These are phyloP conservation scores for Phaeophleospora eucalypticola DNA, from an alignment of 2,329 filamentous ascomycete genomes.

Conservation along the genomic window DNA sequence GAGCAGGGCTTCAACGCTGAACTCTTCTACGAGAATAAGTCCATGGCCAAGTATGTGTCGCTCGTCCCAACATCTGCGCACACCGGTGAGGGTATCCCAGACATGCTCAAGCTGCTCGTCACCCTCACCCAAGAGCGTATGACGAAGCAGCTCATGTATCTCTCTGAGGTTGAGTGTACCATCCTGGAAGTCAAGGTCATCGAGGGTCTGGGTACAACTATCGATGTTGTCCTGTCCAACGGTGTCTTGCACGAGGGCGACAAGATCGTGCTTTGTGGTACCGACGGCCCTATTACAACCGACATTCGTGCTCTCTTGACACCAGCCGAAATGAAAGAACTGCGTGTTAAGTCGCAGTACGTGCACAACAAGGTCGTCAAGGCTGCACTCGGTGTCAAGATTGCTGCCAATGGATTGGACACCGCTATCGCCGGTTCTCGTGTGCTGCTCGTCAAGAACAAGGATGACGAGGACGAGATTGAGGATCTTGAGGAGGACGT, in stretches of 20 bases:
- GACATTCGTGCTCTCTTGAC: constrained; percentile 94
- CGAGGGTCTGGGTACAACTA: constrained; percentile 97
- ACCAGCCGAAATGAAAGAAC: constrained; percentile 84
- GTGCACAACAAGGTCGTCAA: constrained; percentile 99
- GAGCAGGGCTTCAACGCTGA: constrained; percentile 98
- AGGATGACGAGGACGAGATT: constrained; percentile 71
- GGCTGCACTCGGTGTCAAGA: constrained; percentile 97
- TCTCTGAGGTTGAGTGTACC: constrained; percentile 95
- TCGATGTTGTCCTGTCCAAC: constrained; percentile 94
- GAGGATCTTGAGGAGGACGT: constrained; percentile 96
- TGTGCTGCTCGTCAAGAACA: constrained; percentile 85
- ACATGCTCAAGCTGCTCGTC: constrained; percentile 94
- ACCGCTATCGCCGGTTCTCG: constrained; percentile 94
- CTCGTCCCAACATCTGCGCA: constrained; percentile 94
- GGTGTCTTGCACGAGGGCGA: constrained; percentile 93
- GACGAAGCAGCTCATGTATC: constrained; percentile 95
- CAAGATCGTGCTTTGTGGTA: constrained; percentile 88
- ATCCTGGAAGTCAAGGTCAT: constrained; percentile 99
- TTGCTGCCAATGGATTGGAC: constrained; percentile 91
- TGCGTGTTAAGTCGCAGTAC: constrained; percentile 92
- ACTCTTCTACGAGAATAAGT: constrained; percentile 96
- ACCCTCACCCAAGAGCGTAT: constrained; percentile 94
- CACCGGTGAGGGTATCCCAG: constrained; percentile 98
- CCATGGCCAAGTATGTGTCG: constrained; percentile 91
- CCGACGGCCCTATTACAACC: constrained; percentile 92